Percentiles rank a stretch among this genome's conserved stretches.
These are phyloP conservation scores for Alectoria sarmentosa DNA, from an alignment of 495 filamentous ascomycete species.

Conservation along the genomic window DNA sequence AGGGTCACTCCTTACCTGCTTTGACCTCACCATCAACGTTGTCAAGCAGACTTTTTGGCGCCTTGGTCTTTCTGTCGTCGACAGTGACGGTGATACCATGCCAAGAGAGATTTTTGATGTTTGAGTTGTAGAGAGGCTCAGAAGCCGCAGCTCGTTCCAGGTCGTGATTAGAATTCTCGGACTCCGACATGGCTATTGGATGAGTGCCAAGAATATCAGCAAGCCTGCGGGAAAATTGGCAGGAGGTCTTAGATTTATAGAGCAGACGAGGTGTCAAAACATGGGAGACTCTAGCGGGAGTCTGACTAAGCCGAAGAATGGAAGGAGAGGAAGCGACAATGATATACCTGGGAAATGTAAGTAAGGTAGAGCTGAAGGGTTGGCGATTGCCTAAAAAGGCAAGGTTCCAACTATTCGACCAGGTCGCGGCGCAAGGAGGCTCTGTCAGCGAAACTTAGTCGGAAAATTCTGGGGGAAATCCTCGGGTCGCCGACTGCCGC, in stretches of 20 bases:
- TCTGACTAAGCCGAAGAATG: background rate
- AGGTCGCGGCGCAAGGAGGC: background rate
- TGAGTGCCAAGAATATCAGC: background rate
- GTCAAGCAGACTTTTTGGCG: slow-evolving; percentile 47
- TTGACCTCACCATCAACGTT: slow-evolving; percentile 46
- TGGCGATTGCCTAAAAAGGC: slow-evolving; percentile 1
- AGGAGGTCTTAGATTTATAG: background rate
- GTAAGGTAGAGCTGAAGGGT: background rate
- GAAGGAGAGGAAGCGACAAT: background rate
- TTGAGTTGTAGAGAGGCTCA: slow-evolving; percentile 27
- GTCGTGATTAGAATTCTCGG: background rate
- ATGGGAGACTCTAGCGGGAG: background rate
- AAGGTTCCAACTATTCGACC: too few species aligned
- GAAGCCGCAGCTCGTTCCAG: background rate
- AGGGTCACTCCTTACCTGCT: slow-evolving; percentile 32
- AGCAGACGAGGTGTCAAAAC: background rate
- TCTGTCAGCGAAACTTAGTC: too few species aligned
- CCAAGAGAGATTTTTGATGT: slow-evolving; percentile 52
- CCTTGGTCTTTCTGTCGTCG: slow-evolving; percentile 57
- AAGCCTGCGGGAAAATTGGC: background rate
- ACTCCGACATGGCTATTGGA: background rate
- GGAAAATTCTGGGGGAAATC: too few species aligned
- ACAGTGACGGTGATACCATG: slow-evolving; percentile 56
- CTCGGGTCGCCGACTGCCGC: background rate
- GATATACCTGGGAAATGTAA: background rate